Evolutionary conservation across 768 basidiomycete species (phyloP).

Genomic region (Candolleomyces eurysporus): DNA sequence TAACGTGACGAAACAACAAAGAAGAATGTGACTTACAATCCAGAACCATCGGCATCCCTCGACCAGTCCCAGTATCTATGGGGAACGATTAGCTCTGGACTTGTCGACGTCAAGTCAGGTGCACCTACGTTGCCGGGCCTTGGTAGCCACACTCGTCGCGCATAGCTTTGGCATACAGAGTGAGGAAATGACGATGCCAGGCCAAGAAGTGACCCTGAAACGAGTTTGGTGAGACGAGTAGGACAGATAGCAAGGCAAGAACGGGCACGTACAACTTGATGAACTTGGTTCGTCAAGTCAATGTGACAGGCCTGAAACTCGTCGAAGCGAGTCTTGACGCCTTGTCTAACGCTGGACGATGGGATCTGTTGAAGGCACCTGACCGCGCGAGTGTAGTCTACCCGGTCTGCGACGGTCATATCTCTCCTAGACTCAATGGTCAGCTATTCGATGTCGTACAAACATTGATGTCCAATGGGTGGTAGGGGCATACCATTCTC

Average conservation of each 20-base stretch:
- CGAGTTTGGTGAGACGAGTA: background rate
- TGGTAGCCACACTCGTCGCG: constrained; percentile 23
- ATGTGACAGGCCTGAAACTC: constrained; percentile 8
- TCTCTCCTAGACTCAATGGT: too few relatives aligned
- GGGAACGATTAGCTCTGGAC: background rate
- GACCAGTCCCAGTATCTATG: constrained; percentile 9
- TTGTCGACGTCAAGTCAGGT: background rate
- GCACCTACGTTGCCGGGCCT: constrained; percentile 21
- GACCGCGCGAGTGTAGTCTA: constrained; percentile 7
- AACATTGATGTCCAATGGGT: too few relatives aligned
- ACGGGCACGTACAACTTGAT: constrained; percentile 4
- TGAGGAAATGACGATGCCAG: constrained; percentile 23
- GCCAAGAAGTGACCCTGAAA: constrained; percentile 24
- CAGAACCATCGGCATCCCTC: constrained; percentile 1
- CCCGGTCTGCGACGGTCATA: too few relatives aligned
- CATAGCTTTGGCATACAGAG: constrained; percentile 20
- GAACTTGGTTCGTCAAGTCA: constrained; percentile 14
- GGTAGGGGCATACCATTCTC: too few relatives aligned
- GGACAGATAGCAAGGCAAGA: background rate
- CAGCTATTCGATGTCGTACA: too few relatives aligned
- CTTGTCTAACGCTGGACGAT: background rate
- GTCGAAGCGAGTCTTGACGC: constrained; percentile 10
- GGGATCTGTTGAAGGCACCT: constrained; percentile 15
- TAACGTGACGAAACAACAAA: too few relatives aligned
- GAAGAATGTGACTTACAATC: background rate